Evolutionary conservation across 2,329 filamentous ascomycete genomes (phyloP).

Genomic region (Chaetomium globosum): DNA sequence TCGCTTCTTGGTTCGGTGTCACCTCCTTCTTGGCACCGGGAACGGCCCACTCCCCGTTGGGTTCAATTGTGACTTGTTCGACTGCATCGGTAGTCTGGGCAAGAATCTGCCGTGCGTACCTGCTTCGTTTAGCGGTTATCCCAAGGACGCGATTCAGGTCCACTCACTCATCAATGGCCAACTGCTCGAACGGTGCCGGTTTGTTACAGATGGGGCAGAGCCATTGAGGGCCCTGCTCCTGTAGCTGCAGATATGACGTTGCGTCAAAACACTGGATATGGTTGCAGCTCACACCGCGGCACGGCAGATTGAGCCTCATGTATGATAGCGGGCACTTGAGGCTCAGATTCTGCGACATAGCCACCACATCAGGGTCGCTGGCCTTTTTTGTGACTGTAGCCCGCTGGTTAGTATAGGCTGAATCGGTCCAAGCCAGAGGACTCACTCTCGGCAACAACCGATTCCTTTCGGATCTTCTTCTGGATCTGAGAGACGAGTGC

Average conservation of each 20-base stretch:
- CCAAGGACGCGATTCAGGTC: not conserved
- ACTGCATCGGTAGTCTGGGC: constrained; percentile 68
- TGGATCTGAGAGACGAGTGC: constrained; percentile 71
- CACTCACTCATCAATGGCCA: constrained; percentile 83
- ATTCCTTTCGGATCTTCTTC: constrained; percentile 75
- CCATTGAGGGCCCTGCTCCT: constrained; percentile 97
- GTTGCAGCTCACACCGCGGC: constrained; percentile 75
- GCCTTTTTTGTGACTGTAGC: constrained; percentile 73
- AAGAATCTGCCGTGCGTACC: constrained; percentile 87
- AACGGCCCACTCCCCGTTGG: constrained; percentile 73
- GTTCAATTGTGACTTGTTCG: constrained; percentile 89
- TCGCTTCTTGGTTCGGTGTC: constrained; percentile 38
- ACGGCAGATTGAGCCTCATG: constrained; percentile 76
- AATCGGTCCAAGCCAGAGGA: constrained; percentile 23
- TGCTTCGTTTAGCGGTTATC: constrained; percentile 42
- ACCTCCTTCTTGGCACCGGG: constrained; percentile 42
- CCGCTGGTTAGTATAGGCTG: constrained; percentile 10
- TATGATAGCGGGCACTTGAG: constrained; percentile 92
- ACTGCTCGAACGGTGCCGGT: constrained; percentile 72
- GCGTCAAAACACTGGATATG: constrained; percentile 97
- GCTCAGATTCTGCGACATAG: constrained; percentile 85
- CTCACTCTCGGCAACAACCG: constrained; percentile 83
- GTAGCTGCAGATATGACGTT: constrained; percentile 85
- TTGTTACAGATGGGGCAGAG: constrained; percentile 93
- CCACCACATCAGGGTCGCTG: constrained; percentile 84